Percentiles rank a stretch among this genome's conserved stretches.
Conservation (phyloP, 768 basidiomycete species). For the Pisolithus orientalis region DNA sequence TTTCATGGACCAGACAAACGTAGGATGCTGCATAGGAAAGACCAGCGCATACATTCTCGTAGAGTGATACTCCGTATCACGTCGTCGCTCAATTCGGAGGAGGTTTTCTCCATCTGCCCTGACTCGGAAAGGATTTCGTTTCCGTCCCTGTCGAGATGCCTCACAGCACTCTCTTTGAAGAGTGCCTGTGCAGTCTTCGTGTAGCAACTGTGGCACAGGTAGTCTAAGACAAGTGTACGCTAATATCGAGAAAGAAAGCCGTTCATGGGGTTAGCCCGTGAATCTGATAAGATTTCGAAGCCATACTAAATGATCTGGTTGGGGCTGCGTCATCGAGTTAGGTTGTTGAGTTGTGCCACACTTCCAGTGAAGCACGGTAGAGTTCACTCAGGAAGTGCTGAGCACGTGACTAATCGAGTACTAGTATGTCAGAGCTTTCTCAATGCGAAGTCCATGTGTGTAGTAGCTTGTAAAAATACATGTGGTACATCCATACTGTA, state of each 20-base stretch:
- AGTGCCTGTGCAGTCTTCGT: constrained; percentile 68
- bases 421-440: too few relatives aligned
- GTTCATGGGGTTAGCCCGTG: constrained; percentile 1
- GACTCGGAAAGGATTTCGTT: constrained; percentile 42
- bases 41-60: constrained; percentile 44
- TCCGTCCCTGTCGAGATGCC: constrained; percentile 63
- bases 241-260: constrained; percentile 18
- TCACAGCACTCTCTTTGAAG: constrained; percentile 52
- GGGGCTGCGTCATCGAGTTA: constrained; percentile 6
- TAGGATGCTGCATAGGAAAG: not conserved
- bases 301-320: constrained; percentile 42
- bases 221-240: constrained; percentile 69
- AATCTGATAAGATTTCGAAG: not conserved
- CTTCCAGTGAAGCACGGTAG: too few relatives aligned
- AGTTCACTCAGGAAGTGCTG: too few relatives aligned
- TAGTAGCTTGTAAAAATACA: too few relatives aligned
- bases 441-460: too few relatives aligned
- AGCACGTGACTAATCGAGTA: too few relatives aligned
- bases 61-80: constrained; percentile 41
- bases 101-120: constrained; percentile 19
- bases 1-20: not conserved
- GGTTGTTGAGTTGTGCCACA: too few relatives aligned
- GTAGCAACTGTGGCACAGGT: constrained; percentile 70
- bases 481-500: too few relatives aligned
- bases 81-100: constrained; percentile 29